These are phyloP conservation scores for Grigorovia humatica DNA, from an alignment of 805 yeast genomes.

Conservation along the genomic window DNA sequence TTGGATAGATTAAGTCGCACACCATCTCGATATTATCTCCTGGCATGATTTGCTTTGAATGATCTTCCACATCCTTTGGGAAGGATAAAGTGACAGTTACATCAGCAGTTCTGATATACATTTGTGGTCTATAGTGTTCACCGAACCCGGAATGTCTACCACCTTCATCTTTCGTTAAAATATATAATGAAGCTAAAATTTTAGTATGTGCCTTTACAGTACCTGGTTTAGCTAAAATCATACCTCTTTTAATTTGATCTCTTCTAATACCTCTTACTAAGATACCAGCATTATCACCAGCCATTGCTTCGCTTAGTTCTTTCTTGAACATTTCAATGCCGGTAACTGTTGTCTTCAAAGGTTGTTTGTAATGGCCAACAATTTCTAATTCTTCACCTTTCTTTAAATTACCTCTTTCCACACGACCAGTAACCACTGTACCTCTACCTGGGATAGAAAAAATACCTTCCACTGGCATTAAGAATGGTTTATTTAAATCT, in stretches of 20 bases:
- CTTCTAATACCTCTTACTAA: conserved; percentile 96
- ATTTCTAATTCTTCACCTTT: conserved; percentile 98
- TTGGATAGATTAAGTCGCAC: conserved; percentile 79
- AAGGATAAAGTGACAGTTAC: conserved; percentile 83
- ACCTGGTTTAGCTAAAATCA: conserved; percentile 92
- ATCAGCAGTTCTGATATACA: conserved; percentile 92
- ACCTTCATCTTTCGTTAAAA: conserved; percentile 95
- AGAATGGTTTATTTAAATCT: conserved; percentile 91
- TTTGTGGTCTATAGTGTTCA: conserved; percentile 95
- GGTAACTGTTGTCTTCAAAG: conserved; percentile 88
- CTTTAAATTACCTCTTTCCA: conserved; percentile 94
- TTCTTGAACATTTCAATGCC: conserved; percentile 99
- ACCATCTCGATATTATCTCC: conserved; percentile 98
- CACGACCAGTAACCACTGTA: conserved; percentile 98
- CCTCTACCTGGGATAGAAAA: conserved; percentile 99
- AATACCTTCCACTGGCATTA: conserved; percentile 95
- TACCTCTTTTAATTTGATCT: conserved; percentile 94
- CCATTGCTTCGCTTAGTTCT: conserved; percentile 94
- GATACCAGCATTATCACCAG: conserved; percentile 98
- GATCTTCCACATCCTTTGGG: conserved; percentile 78
- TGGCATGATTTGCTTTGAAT: conserved; percentile 85
- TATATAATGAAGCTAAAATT: conserved; percentile 86
- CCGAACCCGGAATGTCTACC: conserved; percentile 98
- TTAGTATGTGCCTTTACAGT: conserved; percentile 87
- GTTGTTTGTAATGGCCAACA: conserved; percentile 81